Percentiles rank a stretch among this genome's conserved stretches.
Evolutionary conservation across 129 eudicot species (phyloP).

Genomic region (Sambucus nigra): DNA sequence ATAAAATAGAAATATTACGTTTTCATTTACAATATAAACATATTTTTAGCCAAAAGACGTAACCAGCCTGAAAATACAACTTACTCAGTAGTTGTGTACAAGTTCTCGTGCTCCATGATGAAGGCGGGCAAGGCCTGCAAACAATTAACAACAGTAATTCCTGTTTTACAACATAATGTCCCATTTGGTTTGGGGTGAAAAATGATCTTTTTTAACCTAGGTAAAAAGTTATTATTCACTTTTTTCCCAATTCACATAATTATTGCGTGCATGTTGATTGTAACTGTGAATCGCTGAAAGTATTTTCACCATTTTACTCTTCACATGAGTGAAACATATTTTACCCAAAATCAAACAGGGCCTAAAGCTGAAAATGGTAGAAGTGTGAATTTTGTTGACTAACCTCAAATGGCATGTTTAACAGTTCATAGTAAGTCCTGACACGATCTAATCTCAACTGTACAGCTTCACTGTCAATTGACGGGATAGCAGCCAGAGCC

Average conservation of each 20-base stretch:
- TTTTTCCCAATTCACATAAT: too few species aligned
- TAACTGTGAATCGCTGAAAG: too few species aligned
- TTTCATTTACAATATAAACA: not conserved
- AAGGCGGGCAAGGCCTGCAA: slow-evolving; percentile 94
- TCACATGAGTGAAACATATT: too few species aligned
- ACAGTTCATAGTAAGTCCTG: slow-evolving; percentile 77
- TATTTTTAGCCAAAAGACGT: not conserved
- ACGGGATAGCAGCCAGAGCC: slow-evolving; percentile 93
- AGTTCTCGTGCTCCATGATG: slow-evolving; percentile 63
- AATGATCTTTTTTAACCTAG: too few species aligned
- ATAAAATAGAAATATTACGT: slow-evolving; percentile 6
- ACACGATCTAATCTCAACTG: slow-evolving; percentile 76
- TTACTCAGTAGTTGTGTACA: slow-evolving; percentile 72
- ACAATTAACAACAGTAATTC: slow-evolving; percentile 5
- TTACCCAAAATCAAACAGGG: too few species aligned
- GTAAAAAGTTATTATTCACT: too few species aligned
- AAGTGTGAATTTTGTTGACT: slow-evolving; percentile 3
- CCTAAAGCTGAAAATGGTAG: not conserved
- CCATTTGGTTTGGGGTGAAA: too few species aligned
- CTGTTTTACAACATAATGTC: not conserved
- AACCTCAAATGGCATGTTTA: slow-evolving; percentile 99
- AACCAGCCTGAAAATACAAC: slow-evolving; percentile 18
- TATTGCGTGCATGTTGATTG: too few species aligned
- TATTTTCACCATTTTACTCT: too few species aligned
- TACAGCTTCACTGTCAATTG: slow-evolving; percentile 77